Evolutionary conservation across 1,139 yeast genomes (phyloP).

Genomic region (Scheffersomyces parashehatae): DNA sequence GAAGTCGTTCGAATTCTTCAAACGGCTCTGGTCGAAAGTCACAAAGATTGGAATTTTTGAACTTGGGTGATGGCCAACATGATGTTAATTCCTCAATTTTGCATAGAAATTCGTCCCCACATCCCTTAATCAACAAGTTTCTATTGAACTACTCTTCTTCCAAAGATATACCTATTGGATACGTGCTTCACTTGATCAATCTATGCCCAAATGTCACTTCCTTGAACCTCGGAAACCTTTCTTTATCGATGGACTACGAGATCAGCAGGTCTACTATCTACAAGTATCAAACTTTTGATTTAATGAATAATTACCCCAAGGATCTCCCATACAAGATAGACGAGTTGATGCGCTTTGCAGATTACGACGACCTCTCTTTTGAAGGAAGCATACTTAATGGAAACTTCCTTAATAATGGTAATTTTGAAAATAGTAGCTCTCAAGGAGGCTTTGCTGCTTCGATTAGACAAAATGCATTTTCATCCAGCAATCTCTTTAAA

Average conservation of each 20-base stretch:
- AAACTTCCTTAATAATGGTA: background rate
- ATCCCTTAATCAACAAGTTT: slow-evolving; percentile 62
- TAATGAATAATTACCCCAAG: slow-evolving; percentile 39
- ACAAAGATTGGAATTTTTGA: background rate
- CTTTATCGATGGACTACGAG: slow-evolving; percentile 61
- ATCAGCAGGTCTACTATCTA: slow-evolving; percentile 31
- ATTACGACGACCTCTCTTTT: slow-evolving; percentile 9
- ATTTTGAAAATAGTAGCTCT: slow-evolving; percentile 3
- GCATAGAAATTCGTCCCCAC: slow-evolving; percentile 27
- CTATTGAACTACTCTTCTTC: slow-evolving; percentile 57
- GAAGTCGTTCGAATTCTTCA: slow-evolving; percentile 5
- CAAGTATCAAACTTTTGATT: slow-evolving; percentile 42
- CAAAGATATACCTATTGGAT: slow-evolving; percentile 70
- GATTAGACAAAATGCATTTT: background rate
- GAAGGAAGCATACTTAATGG: slow-evolving; percentile 5
- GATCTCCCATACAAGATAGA: slow-evolving; percentile 26
- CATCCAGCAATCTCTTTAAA: background rate
- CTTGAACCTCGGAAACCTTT: slow-evolving; percentile 55
- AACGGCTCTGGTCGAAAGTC: background rate
- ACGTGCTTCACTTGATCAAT: slow-evolving; percentile 57
- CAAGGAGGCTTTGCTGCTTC: background rate
- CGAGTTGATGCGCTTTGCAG: slow-evolving; percentile 19
- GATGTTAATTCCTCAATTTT: slow-evolving; percentile 3
- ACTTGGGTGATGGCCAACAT: background rate
- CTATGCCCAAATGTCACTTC: slow-evolving; percentile 56